phyloP scores from a whole-genome alignment of 2,329 filamentous ascomycete species.

The Sporothrix schenckii region DNA sequence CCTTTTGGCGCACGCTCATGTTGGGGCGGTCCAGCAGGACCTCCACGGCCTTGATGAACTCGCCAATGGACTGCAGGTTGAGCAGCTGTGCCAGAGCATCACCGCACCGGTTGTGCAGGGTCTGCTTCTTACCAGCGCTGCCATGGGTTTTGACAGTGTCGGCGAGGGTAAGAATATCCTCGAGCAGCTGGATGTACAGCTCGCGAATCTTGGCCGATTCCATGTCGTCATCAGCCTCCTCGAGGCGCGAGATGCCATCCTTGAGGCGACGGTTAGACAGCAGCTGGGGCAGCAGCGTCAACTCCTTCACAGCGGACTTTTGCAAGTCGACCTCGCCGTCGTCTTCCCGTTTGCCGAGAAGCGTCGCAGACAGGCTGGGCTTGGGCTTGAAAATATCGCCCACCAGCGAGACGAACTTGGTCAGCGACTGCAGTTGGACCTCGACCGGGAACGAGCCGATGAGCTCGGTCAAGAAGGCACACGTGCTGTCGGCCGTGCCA shows the following conservation, averaged over 20 bases:
- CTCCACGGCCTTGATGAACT: conserved; percentile 88
- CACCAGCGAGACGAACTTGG: conserved; percentile 74
- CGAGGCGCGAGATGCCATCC: conserved; percentile 58
- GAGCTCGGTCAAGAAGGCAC: conserved; percentile 75
- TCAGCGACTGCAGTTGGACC: conserved; percentile 76
- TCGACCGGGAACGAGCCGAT: conserved; percentile 72
- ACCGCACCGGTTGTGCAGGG: conserved; percentile 62
- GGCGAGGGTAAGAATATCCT: conserved; percentile 66
- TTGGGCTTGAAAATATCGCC: conserved; percentile 75
- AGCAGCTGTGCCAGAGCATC: conserved; percentile 78
- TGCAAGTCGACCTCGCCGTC: conserved; percentile 50
- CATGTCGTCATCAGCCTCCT: conserved; percentile 67
- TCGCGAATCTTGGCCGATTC: conserved; percentile 67
- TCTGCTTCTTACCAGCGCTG: conserved; percentile 42
- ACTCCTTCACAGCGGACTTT: conserved; percentile 57
- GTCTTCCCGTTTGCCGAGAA: conserved; percentile 64
- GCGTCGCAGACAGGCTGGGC: conserved; percentile 69
- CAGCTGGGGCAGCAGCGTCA: conserved; percentile 61
- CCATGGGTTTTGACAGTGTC: conserved; percentile 59
- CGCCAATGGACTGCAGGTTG: conserved; percentile 78
- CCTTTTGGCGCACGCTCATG: conserved; percentile 75
- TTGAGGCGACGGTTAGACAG: conserved; percentile 62
- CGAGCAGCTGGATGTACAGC: conserved; percentile 69
- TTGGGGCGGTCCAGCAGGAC: conserved; percentile 76
- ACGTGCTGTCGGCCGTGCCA: conserved; percentile 71